Conservation (phyloP, 495 filamentous ascomycete species). For the Aspergillus diversus region DNA sequence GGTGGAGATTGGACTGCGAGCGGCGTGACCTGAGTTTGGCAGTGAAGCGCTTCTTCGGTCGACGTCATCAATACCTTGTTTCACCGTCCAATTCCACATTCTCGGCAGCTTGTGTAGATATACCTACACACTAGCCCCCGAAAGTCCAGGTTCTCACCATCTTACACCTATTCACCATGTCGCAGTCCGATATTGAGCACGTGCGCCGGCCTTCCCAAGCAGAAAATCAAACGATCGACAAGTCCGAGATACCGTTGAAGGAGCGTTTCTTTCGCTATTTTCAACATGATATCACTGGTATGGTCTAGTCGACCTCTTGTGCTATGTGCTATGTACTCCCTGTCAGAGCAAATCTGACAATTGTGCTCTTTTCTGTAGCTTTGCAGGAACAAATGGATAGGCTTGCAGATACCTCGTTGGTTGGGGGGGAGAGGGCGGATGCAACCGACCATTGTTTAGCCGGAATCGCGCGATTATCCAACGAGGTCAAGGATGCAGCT, state of each 20-base stretch:
- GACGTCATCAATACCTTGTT: conserved; percentile 33
- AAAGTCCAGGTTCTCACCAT: not conserved
- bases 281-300: conserved; percentile 71
- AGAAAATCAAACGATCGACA: conserved; percentile 46
- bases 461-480: conserved; percentile 66
- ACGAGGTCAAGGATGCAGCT: conserved; percentile 69
- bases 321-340: conserved; percentile 15
- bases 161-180: conserved; percentile 30
- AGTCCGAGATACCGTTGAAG: conserved; percentile 57
- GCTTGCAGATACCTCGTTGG: conserved; percentile 52
- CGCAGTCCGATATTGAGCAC: conserved; percentile 34
- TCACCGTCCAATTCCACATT: not conserved
- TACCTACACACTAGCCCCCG: not conserved
- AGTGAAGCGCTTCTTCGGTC: conserved; percentile 8
- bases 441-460: conserved; percentile 70
- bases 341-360: conserved; percentile 24
- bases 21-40: not conserved
- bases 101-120: not conserved
- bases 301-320: conserved; percentile 22
- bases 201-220: conserved; percentile 41
- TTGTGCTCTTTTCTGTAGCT: conserved; percentile 39
- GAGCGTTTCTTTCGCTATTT: conserved; percentile 82
- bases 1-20: not conserved
- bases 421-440: conserved; percentile 62
- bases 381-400: conserved; percentile 65